phyloP scores from a whole-genome alignment of 768 basidiomycete genomes.

The Basidioascus undulatus region DNA sequence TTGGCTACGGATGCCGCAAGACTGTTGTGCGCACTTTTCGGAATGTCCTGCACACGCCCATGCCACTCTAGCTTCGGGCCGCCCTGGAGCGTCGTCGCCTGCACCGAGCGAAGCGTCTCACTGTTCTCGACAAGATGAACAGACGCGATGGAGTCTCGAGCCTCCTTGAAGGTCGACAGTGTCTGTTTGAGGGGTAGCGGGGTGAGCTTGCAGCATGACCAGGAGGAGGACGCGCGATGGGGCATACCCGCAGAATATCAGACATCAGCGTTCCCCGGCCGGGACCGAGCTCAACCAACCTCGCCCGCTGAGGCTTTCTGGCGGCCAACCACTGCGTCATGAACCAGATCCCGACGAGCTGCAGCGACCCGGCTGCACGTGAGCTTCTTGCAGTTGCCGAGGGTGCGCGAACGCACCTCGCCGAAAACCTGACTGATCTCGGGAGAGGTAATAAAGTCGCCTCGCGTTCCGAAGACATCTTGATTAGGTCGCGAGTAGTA shows the following conservation, averaged over 20 bases:
- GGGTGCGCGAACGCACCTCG: slow-evolving; percentile 35
- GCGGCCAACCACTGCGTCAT: slow-evolving; percentile 43
- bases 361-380: slow-evolving; percentile 5
- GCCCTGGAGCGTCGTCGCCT: slow-evolving; percentile 4
- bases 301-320: slow-evolving; percentile 27
- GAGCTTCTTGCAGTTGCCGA: slow-evolving; percentile 18
- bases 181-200: too few relatives aligned
- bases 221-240: too few relatives aligned
- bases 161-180: slow-evolving; percentile 13
- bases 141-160: slow-evolving; percentile 14
- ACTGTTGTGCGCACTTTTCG: slow-evolving; percentile 16
- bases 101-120: slow-evolving; percentile 6
- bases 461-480: slow-evolving; percentile 50
- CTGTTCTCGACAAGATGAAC: slow-evolving; percentile 14
- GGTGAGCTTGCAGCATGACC: too few relatives aligned
- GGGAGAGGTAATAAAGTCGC: slow-evolving; percentile 90
- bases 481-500: slow-evolving; percentile 43
- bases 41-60: slow-evolving; percentile 43
- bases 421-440: slow-evolving; percentile 93
- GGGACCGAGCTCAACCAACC: slow-evolving; percentile 78
- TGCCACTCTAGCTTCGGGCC: slow-evolving; percentile 35
- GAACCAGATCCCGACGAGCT: slow-evolving; percentile 77
- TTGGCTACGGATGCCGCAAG: background rate
- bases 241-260: slow-evolving; percentile 57
- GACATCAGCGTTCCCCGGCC: slow-evolving; percentile 78